Base-by-base conservation (phyloP, 2,329 filamentous ascomycete species). In the Pseudopithomyces maydicus region DNA sequence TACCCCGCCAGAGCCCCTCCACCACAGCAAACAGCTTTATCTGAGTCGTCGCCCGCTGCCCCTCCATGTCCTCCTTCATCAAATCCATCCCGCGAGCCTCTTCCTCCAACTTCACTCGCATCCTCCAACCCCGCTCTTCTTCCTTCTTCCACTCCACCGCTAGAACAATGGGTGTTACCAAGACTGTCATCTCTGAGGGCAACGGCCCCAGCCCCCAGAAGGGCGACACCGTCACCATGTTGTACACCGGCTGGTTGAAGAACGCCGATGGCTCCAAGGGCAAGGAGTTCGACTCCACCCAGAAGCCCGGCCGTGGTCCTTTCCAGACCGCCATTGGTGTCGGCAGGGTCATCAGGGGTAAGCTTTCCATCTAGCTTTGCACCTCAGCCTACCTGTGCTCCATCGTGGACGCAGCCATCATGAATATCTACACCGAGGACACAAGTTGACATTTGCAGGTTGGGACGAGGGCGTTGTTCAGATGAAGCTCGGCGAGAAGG, bases 401-500 rank as follows among this genome's bases (percentile, higher is more conserved):
- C n/a, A 35, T 14, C 15, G 7, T 12, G 5, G 44, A 7, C 15
- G 35, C 3, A 14, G 20, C 20, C 11, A 33, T 17, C 26, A 22
- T 23, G 19, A 23, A 5, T 6, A 19, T 12, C 17, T 10, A n/a
- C n/a, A n/a, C n/a, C 22, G 22, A 35, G 17, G 22, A 48, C 23
- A 11, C 15, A 15, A 1, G 29, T 47, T 36, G 39, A 35, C 15
- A 17, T 45, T 22, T 49, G n/a, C 56, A 80, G 78, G 79, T 61
- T 81, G 80, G 80, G 80, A 82, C 61, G 79, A 96, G 80, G 92
- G 89, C 65, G 67, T 68, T 41, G 58, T 66, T n/a, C 81, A 86
- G 74, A 97, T 98, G 93, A 88, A 89, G 77, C 82, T 96, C 54
- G 93, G 93, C 74, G 94, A 97, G 85, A 93, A 90, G 83, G 89